Conservation (phyloP, 164 flowering plant genomes). For the Magnolia officinalis region DNA sequence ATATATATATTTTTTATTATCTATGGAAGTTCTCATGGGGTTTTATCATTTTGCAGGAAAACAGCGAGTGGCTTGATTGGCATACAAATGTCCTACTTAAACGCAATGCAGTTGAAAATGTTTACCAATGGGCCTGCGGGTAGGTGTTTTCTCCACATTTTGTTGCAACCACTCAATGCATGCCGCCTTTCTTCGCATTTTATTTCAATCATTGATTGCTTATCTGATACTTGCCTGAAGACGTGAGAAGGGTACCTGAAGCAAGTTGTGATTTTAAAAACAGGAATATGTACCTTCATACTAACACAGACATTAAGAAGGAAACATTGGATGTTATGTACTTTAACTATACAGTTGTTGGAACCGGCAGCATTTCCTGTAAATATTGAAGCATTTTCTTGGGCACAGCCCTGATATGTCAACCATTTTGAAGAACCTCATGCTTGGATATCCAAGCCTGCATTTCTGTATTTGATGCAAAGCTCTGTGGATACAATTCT, state of each 20-base stretch:
- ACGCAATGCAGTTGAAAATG: conserved; percentile 82
- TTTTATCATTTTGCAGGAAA: conserved; percentile 45
- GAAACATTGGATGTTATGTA: background rate
- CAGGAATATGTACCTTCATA: background rate
- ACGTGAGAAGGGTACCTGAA: background rate
- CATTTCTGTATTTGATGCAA: background rate
- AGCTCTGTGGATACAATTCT: background rate
- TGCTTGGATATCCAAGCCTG: background rate
- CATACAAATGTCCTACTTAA: conserved; percentile 57
- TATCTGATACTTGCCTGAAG: background rate
- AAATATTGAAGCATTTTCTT: background rate
- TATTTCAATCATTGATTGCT: background rate
- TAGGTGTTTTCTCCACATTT: conserved; percentile 30
- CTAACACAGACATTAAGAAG: background rate
- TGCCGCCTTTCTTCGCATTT: background rate
- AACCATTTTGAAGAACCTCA: background rate
- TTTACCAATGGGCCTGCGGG: conserved; percentile 95
- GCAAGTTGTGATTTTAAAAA: background rate
- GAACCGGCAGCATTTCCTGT: background rate
- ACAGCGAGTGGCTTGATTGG: conserved; percentile 82
- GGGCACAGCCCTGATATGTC: background rate
- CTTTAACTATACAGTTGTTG: background rate
- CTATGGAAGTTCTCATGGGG: background rate
- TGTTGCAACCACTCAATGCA: background rate
- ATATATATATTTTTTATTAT: too few relatives aligned